phyloP scores from a whole-genome alignment of 805 yeast genomes.

The Nakazawaea wyomingensis region DNA sequence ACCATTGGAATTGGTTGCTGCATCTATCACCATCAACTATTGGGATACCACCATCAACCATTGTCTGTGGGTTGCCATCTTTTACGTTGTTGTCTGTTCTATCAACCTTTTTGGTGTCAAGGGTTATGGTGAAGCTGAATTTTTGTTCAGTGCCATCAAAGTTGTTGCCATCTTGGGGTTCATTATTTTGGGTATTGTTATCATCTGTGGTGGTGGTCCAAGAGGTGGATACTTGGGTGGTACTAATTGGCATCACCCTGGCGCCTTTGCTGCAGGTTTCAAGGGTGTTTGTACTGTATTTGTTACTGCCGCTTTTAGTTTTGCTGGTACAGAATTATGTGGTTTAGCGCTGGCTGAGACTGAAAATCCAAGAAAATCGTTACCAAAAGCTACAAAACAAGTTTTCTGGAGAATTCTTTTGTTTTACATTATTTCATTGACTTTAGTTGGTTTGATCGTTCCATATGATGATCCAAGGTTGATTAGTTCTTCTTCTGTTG shows the following conservation, averaged over 20 bases:
- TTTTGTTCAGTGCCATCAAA: constrained; percentile 48
- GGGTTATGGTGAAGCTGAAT: constrained; percentile 70
- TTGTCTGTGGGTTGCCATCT: constrained; percentile 53
- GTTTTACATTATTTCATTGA: constrained; percentile 49
- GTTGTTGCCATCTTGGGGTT: constrained; percentile 56
- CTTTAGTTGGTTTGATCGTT: constrained; percentile 54
- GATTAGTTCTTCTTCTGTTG: constrained; percentile 42
- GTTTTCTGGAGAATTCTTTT: constrained; percentile 60
- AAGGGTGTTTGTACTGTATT: constrained; percentile 63
- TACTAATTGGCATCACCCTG: constrained; percentile 54
- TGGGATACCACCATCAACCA: constrained; percentile 43
- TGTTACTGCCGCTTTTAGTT: constrained; percentile 58
- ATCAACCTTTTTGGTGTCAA: constrained; percentile 58
- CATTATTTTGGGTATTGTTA: constrained; percentile 47
- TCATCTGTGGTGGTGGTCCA: constrained; percentile 57
- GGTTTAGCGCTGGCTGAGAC: constrained; percentile 68
- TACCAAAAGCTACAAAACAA: constrained; percentile 61
- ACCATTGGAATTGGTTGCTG: constrained; percentile 53
- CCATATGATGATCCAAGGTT: constrained; percentile 50
- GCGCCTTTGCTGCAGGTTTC: constrained; percentile 46
- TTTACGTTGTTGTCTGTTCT: constrained; percentile 42
- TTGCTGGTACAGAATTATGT: constrained; percentile 62
- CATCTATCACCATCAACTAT: constrained; percentile 44
- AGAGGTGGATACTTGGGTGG: constrained; percentile 56
- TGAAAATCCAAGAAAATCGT: constrained; percentile 51